Conservation (phyloP, 164 flowering plant genomes). For the Berberis vulgaris region DNA sequence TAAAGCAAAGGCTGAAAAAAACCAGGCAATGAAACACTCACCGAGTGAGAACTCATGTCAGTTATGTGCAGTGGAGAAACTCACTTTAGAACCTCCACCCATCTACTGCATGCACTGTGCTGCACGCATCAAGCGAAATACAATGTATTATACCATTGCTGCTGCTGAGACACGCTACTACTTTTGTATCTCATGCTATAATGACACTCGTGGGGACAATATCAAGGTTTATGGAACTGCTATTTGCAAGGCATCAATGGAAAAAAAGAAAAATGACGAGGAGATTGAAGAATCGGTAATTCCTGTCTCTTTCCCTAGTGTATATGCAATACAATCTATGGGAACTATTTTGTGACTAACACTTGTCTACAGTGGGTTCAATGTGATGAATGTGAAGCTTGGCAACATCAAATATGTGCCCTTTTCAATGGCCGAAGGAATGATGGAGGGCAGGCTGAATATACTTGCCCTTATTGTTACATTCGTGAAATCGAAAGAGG, state of each 20-base stretch:
- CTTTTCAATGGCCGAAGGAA: neutral
- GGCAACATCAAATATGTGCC: no score
- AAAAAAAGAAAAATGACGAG: neutral
- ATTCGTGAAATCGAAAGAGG: neutral
- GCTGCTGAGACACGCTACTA: constrained; percentile 87
- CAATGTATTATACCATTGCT: constrained; percentile 77
- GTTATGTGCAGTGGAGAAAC: constrained; percentile 96
- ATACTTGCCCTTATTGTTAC: neutral
- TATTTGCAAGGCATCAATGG: neutral
- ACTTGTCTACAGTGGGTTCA: neutral
- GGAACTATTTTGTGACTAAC: neutral
- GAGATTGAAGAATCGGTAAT: neutral
- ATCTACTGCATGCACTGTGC: constrained; percentile 90
- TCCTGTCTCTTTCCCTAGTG: neutral
- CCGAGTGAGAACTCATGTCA: constrained; percentile 99
- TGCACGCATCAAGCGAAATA: constrained; percentile 87
- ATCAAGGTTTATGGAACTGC: neutral
- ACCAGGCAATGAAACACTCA: constrained; percentile 86
- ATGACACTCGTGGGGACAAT: constrained; percentile 81
- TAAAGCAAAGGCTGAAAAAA: constrained; percentile 95
- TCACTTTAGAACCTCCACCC: constrained; percentile 97
- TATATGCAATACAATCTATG: neutral
- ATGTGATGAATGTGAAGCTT: neutral
- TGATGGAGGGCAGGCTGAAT: neutral
- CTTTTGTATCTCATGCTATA: constrained; percentile 91